Evolutionary conservation across 805 yeast genomes (phyloP).

Genomic region (Huiozyma naganishii): DNA sequence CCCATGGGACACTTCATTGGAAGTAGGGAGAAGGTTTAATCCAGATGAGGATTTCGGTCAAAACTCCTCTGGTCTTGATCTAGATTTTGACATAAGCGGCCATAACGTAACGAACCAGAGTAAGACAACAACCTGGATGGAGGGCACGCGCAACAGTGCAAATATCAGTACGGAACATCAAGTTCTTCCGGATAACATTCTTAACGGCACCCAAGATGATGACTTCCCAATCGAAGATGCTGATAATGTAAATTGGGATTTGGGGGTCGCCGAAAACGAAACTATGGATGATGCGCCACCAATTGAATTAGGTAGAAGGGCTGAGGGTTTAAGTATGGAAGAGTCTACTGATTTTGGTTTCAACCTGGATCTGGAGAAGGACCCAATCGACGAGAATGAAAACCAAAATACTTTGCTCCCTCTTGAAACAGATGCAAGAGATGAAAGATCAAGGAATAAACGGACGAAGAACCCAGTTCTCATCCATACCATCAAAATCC

Average conservation of each 20-base stretch:
- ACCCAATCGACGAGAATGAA: conserved; percentile 22
- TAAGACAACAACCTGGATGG: conserved; percentile 11
- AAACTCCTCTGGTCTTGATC: conserved; percentile 17
- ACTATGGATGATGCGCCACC: conserved; percentile 18
- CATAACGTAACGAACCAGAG: conserved; percentile 7
- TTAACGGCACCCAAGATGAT: conserved; percentile 5
- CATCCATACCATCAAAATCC: conserved; percentile 8
- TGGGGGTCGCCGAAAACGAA: conserved; percentile 17
- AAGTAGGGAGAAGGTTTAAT: conserved; percentile 22
- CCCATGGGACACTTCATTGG: conserved; percentile 24
- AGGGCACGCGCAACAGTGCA: conserved; percentile 16
- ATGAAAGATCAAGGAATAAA: conserved; percentile 3
- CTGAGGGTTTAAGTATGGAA: conserved; percentile 17
- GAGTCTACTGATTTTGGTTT: conserved; percentile 39
- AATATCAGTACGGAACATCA: not conserved
- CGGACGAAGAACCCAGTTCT: conserved; percentile 7
- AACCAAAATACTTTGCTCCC: conserved; percentile 11
- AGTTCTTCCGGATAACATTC: not conserved
- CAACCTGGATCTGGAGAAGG: conserved; percentile 38
- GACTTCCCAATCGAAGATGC: conserved; percentile 21
- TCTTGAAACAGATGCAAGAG: conserved; percentile 21
- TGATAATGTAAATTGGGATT: conserved; percentile 20
- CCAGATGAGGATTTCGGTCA: conserved; percentile 15
- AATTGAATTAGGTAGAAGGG: conserved; percentile 56
- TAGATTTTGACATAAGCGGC: conserved; percentile 27